These are phyloP conservation scores for Sugiyamaella americana DNA, from an alignment of 805 yeast species.

Conservation along the genomic window DNA sequence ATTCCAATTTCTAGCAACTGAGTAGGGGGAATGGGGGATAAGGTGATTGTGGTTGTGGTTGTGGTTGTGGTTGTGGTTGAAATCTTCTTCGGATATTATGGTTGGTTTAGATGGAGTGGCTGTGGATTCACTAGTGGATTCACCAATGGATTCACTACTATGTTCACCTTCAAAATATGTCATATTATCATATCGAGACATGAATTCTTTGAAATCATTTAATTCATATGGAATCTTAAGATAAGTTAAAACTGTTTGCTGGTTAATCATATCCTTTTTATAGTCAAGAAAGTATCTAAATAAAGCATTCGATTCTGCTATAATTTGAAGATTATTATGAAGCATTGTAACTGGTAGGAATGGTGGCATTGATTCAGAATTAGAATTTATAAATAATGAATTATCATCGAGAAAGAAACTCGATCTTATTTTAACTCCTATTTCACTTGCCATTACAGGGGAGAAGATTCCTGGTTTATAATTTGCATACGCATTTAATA, in stretches of 20 bases:
- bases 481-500: slow-evolving; percentile 31
- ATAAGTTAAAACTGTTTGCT: slow-evolving; percentile 44
- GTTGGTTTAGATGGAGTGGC: slow-evolving; percentile 1
- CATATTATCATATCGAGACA: slow-evolving; percentile 32
- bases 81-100: not conserved
- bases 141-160: slow-evolving; percentile 18
- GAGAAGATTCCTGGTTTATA: slow-evolving; percentile 26
- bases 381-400: not conserved
- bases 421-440: slow-evolving; percentile 27
- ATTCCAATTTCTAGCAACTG: slow-evolving; percentile 36
- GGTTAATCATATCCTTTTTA: slow-evolving; percentile 40
- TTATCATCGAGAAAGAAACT: slow-evolving; percentile 15
- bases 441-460: slow-evolving; percentile 23
- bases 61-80: too few species aligned
- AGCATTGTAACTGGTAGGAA: slow-evolving; percentile 56
- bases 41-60: not conserved
- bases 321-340: slow-evolving; percentile 37
- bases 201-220: slow-evolving; percentile 34
- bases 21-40: too few species aligned
- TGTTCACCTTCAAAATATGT: slow-evolving; percentile 30
- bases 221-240: slow-evolving; percentile 42
- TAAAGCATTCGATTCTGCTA: slow-evolving; percentile 74
- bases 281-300: slow-evolving; percentile 50
- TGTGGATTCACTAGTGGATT: slow-evolving; percentile 15
- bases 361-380: slow-evolving; percentile 44